Evolutionary conservation across 2,329 filamentous ascomycete genomes (phyloP), one percentile per base, ranked within the genome.

Genomic region (Rachicladosporium sp.): DNA sequence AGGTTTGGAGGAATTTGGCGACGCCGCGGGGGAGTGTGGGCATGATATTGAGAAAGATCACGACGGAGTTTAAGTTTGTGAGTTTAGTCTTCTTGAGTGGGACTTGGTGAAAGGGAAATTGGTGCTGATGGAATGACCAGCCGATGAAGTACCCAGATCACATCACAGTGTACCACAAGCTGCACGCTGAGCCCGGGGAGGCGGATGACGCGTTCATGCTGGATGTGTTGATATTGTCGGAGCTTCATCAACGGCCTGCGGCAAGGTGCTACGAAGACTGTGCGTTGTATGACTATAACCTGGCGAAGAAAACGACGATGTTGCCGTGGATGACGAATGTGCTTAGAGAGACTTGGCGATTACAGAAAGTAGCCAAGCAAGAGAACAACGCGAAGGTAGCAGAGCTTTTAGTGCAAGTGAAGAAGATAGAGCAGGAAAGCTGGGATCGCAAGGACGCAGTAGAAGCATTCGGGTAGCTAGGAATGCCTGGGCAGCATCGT

Each of bases 11-110:
- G 10, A 71, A 80, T 35, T 64, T 93, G 31, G 74, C 82, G 65
- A 78, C 72, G 9, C 76, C 80, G 0, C 70, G 64, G 15, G 71
- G 73, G 1, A 66, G 78, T 12, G 6, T 41, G 5, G 87, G 88
- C 0, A 58, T 94, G 41, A 91, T 94, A 43, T 62, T 94, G 54
- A 74, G 77, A 51, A 85, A 78, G 49, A 86, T 94, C 49, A 81
- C 73, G 50, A 79, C 82, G 0, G 80, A 93, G 49, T 94, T 82
- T 62, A 94, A 94, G 64, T 87, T 93, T 64, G 85, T 91, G 56
- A 47, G 80, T 69, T 30, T 19, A 19, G 15, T 19, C 15, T 19
- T 19, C 15, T 19, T 19, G 15, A 19, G 15, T 19, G 15, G 15
- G 15, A 3, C 15, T 19, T 19, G 15, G 15, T 19, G 15, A 19